A percentile compares a stretch with the other conserved stretches of the same genome.
These are phyloP conservation scores for Handroanthus guayacan DNA, from an alignment of 257 asterid genomes.

Conservation along the genomic window DNA sequence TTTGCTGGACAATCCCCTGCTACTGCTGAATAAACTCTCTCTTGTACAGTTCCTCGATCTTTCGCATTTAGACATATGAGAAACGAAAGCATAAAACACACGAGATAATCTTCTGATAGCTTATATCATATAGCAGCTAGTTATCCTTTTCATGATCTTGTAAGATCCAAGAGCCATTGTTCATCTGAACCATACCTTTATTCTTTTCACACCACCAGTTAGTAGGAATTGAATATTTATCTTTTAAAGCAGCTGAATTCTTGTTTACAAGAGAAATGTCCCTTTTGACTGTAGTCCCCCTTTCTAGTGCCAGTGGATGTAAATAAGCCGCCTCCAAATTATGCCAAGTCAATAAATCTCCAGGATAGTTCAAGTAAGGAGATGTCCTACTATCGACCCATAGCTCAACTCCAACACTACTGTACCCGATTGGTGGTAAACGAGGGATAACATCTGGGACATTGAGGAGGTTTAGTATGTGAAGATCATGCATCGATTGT, in stretches of 20 bases:
- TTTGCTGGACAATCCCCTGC: too few relatives aligned
- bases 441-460: slow-evolving; percentile 46
- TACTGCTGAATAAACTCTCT: too few relatives aligned
- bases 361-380: slow-evolving; percentile 41
- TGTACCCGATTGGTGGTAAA: slow-evolving; percentile 42
- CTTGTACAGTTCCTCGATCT: too few relatives aligned
- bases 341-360: slow-evolving; percentile 44
- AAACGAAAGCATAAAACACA: too few relatives aligned
- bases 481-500: slow-evolving; percentile 39
- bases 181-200: slow-evolving; percentile 53
- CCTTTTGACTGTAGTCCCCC: slow-evolving; percentile 41
- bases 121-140: too few relatives aligned
- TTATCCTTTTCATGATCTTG: slow-evolving; percentile 44
- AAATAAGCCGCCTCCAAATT: slow-evolving; percentile 54
- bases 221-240: slow-evolving; percentile 39
- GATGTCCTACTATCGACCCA: slow-evolving; percentile 41
- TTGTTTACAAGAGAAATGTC: slow-evolving; percentile 56
- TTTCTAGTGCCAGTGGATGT: slow-evolving; percentile 52
- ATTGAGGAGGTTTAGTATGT: slow-evolving; percentile 42
- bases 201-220: slow-evolving; percentile 58
- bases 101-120: too few relatives aligned
- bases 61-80: too few relatives aligned
- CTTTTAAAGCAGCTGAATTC: slow-evolving; percentile 38
- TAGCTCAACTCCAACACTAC: slow-evolving; percentile 39
- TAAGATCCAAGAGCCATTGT: slow-evolving; percentile 45